Evolutionary conservation across 345 rosid species (phyloP).

Genomic region (Hevea brasiliensis): DNA sequence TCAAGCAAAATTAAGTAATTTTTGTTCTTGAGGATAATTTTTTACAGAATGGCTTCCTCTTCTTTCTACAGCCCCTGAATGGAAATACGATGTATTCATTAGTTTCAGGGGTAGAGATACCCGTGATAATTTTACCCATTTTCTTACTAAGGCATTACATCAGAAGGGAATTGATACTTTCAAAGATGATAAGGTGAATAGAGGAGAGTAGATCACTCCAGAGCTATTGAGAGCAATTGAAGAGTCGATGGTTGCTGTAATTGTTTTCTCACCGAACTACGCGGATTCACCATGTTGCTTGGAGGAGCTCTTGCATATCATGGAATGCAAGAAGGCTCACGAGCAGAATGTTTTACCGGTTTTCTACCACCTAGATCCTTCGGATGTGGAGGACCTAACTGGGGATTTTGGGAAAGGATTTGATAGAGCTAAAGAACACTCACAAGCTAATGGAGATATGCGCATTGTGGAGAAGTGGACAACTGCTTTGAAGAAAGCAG

Average conservation of each 20-base stretch:
- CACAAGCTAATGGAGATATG: conserved; percentile 9
- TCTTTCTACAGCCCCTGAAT: background rate
- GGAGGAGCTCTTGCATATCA: conserved; percentile 13
- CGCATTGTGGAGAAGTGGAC: conserved; percentile 6
- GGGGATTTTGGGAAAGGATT: conserved; percentile 7
- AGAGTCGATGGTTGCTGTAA: conserved; percentile 11
- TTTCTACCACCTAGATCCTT: conserved; percentile 8
- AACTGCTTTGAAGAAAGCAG: conserved; percentile 4
- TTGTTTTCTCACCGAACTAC: conserved; percentile 14
- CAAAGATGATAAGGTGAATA: conserved; percentile 8
- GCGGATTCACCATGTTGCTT: conserved; percentile 16
- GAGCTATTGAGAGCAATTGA: conserved; percentile 12
- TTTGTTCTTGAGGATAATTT: too few species aligned
- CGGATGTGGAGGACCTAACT: conserved; percentile 7
- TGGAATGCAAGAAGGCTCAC: conserved; percentile 12
- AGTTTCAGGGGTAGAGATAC: conserved; percentile 15
- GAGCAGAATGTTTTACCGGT: conserved; percentile 10
- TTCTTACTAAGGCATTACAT: background rate
- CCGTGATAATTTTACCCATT: background rate
- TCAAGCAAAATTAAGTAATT: too few species aligned
- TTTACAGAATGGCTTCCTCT: background rate
- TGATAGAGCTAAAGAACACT: conserved; percentile 2
- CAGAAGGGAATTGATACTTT: conserved; percentile 13
- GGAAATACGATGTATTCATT: conserved; percentile 9
- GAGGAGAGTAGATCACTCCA: conserved; percentile 14